Conservation (phyloP, 2,329 filamentous ascomycete genomes). For the Parastagonospora avenae region DNA sequence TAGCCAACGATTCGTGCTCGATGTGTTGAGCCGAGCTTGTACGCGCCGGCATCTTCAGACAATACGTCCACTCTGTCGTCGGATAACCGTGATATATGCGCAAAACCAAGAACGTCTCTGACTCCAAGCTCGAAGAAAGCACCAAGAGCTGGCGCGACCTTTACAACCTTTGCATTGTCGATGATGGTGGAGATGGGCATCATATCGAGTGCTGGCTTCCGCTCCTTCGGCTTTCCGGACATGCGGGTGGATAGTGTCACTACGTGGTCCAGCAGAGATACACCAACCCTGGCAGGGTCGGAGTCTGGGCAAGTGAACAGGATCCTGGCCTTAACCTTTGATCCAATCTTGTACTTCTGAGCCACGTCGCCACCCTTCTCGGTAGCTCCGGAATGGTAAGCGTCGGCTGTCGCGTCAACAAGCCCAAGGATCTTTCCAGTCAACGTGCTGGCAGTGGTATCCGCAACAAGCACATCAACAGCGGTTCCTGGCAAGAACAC, state of each 20-base stretch:
- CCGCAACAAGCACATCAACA: conserved; percentile 81
- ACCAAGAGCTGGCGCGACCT: conserved; percentile 79
- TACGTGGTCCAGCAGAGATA: conserved; percentile 88
- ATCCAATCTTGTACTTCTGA: conserved; percentile 79
- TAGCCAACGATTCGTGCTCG: conserved; percentile 83
- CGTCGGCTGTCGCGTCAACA: conserved; percentile 86
- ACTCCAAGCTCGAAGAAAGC: conserved; percentile 77
- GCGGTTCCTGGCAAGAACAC: conserved; percentile 90
- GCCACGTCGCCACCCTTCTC: conserved; percentile 72
- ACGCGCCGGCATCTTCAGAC: conserved; percentile 76
- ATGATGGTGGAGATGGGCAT: conserved; percentile 77
- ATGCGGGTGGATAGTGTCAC: conserved; percentile 62
- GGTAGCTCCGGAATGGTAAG: conserved; percentile 83
- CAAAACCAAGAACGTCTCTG: conserved; percentile 76
- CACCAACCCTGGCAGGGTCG: conserved; percentile 80
- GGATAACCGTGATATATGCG: conserved; percentile 90
- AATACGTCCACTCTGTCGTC: conserved; percentile 88
- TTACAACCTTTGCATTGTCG: conserved; percentile 76
- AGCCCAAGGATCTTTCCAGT: conserved; percentile 90
- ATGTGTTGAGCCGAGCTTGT: conserved; percentile 78
- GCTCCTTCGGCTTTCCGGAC: conserved; percentile 45
- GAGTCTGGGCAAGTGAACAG: conserved; percentile 84
- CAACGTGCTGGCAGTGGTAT: conserved; percentile 75
- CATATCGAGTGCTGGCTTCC: conserved; percentile 61
- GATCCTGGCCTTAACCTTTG: conserved; percentile 83